A percentile compares a stretch with the other conserved stretches of the same genome.
These are phyloP conservation scores for Sporobolomyces phaffii DNA, from an alignment of 768 basidiomycete species.

Conservation along the genomic window DNA sequence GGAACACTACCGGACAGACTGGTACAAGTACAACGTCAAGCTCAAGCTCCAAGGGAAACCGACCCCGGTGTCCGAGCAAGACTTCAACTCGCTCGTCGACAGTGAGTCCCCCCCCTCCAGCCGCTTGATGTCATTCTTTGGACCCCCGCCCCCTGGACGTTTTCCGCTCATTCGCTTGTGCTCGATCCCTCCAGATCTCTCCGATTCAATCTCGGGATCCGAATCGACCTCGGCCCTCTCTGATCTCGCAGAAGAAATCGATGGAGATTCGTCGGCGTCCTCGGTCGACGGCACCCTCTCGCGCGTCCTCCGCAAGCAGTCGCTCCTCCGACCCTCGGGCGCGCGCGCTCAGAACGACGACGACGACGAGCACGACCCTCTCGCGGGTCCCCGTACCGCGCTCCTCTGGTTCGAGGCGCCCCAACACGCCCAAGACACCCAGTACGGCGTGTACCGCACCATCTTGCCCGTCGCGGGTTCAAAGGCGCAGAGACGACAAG, in stretches of 20 bases:
- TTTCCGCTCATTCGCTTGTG: neutral
- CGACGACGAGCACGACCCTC: constrained; percentile 43
- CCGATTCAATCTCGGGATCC: constrained; percentile 87
- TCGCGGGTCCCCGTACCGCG: constrained; percentile 58
- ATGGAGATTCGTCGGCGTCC: constrained; percentile 42
- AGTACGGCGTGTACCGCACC: constrained; percentile 78
- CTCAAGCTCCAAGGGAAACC: constrained; percentile 54
- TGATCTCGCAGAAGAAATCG: neutral
- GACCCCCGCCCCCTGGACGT: neutral
- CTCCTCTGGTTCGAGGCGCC: constrained; percentile 83
- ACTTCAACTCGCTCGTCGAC: constrained; percentile 73
- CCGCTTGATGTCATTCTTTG: neutral
- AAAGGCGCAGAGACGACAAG: constrained; percentile 41
- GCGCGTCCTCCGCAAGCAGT: constrained; percentile 56
- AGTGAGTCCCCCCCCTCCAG: constrained; percentile 51
- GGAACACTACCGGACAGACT: constrained; percentile 82
- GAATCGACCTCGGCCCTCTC: constrained; percentile 56
- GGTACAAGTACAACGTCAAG: constrained; percentile 98
- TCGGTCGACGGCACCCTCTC: constrained; percentile 40
- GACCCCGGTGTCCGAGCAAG: constrained; percentile 59
- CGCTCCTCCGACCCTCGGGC: constrained; percentile 29
- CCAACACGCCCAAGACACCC: constrained; percentile 61
- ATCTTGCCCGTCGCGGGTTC: constrained; percentile 55
- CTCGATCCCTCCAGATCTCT: constrained; percentile 54
- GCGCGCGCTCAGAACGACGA: constrained; percentile 32